A percentile compares a stretch with the other conserved stretches of the same genome.
These are phyloP conservation scores for Solanum appendiculatum DNA, from an alignment of 257 asterid genomes.

Conservation along the genomic window DNA sequence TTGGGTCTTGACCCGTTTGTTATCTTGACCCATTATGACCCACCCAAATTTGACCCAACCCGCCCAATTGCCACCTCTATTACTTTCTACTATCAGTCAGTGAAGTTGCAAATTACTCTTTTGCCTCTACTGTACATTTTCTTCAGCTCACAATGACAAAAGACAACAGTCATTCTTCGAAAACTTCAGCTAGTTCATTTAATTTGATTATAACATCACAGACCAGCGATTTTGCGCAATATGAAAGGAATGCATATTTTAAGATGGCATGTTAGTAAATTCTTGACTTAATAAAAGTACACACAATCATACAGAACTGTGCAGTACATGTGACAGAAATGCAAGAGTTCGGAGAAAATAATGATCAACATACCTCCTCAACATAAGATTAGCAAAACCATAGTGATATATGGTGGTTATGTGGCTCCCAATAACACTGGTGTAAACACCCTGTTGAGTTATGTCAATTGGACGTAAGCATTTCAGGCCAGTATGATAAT, in stretches of 20 bases:
- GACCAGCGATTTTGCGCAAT: background rate
- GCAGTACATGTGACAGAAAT: background rate
- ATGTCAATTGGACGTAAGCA: conserved; percentile 83
- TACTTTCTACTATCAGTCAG: background rate
- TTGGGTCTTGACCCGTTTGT: background rate
- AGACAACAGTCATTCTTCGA: background rate
- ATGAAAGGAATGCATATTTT: background rate
- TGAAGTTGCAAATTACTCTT: background rate
- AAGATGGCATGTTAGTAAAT: background rate
- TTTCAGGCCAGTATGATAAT: conserved; percentile 91
- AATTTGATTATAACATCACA: background rate
- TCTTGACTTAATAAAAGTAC: background rate
- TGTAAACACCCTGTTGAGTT: conserved; percentile 83
- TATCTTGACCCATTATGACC: background rate
- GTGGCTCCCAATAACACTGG: conserved; percentile 89
- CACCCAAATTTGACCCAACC: background rate
- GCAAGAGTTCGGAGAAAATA: background rate
- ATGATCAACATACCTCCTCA: conserved; percentile 54
- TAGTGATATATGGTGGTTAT: conserved; percentile 83
- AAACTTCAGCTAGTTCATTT: background rate
- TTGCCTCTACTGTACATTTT: background rate
- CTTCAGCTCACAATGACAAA: background rate
- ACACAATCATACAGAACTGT: background rate
- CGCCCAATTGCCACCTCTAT: background rate
- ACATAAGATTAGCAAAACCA: conserved; percentile 95